Evolutionary conservation across 805 yeast genomes (phyloP).

Genomic region (Babjeviella inositovora): DNA sequence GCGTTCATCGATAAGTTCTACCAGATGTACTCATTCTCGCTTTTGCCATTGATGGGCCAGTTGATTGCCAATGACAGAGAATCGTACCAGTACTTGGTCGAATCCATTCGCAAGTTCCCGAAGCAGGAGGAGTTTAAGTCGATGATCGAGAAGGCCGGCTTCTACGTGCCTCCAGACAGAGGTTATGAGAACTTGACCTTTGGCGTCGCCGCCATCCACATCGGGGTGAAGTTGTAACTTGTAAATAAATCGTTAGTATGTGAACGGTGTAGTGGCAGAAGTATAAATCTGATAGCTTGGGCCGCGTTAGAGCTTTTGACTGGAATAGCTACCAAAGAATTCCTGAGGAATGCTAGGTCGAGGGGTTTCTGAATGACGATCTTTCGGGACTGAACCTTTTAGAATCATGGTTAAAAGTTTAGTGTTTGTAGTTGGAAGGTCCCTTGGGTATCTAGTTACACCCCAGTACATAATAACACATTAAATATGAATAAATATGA

Average conservation of each 20-base stretch:
- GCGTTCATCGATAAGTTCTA: slow-evolving; percentile 59
- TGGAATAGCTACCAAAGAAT: no score
- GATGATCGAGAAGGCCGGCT: slow-evolving; percentile 93
- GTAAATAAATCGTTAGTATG: neutral
- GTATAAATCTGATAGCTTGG: no score
- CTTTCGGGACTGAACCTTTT: no score
- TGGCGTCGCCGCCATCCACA: slow-evolving; percentile 92
- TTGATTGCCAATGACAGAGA: slow-evolving; percentile 90
- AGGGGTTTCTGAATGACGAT: no score
- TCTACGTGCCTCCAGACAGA: slow-evolving; percentile 65
- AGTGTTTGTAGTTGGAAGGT: no score
- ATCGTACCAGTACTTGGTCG: slow-evolving; percentile 91
- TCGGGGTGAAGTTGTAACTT: slow-evolving; percentile 74
- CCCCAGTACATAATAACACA: no score
- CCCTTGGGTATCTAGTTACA: no score
- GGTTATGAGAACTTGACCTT: slow-evolving; percentile 92
- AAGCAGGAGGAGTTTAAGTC: slow-evolving; percentile 77
- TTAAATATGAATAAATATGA: no score
- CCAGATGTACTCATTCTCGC: slow-evolving; percentile 77
- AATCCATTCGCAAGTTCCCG: slow-evolving; percentile 85
- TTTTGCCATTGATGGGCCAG: slow-evolving; percentile 91
- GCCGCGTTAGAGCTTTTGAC: no score
- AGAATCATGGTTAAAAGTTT: no score
- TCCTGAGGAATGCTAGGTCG: no score
- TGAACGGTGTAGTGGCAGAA: no score